These are phyloP conservation scores for Diplogelasinospora grovesii DNA, from an alignment of 495 filamentous ascomycete species.

Conservation along the genomic window DNA sequence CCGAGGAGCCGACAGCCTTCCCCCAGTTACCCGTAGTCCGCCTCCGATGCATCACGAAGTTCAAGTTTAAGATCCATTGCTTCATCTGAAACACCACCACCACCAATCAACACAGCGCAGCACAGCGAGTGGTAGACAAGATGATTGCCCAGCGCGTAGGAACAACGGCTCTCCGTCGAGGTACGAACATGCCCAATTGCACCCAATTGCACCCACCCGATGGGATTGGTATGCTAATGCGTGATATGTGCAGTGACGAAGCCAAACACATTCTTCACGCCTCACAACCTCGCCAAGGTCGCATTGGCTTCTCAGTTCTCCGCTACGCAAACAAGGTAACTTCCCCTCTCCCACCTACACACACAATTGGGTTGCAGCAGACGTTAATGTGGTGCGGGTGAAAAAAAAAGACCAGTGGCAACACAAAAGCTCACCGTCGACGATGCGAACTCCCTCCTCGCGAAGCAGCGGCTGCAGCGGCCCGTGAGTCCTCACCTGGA, in stretches of 20 bases:
- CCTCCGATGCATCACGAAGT: constrained; percentile 19
- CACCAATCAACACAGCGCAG: not conserved
- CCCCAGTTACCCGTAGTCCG: constrained; percentile 12
- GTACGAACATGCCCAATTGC: constrained; percentile 18
- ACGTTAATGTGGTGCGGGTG: too few species aligned
- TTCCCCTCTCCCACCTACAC: not conserved
- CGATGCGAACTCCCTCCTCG: constrained; percentile 67
- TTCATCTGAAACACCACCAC: constrained; percentile 1
- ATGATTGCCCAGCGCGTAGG: constrained; percentile 32
- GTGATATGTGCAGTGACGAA: too few species aligned
- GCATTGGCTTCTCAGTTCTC: constrained; percentile 14
- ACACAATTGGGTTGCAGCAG: too few species aligned
- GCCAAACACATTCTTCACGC: constrained; percentile 27
- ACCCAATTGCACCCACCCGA: too few species aligned
- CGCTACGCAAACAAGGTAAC: constrained; percentile 24
- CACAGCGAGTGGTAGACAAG: constrained; percentile 1
- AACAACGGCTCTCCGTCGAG: constrained; percentile 32
- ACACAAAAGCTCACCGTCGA: constrained; percentile 52
- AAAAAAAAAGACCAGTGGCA: constrained; percentile 44
- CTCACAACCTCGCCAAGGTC: constrained; percentile 23
- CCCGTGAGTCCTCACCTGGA: constrained; percentile 81
- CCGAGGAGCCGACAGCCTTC: constrained; percentile 24
- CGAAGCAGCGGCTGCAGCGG: constrained; percentile 73
- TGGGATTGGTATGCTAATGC: too few species aligned
- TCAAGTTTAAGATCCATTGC: constrained; percentile 7